Evolutionary conservation across 768 basidiomycete genomes (phyloP), one percentile per base, ranked within the genome.

Genomic region (Phylloporus arenicola): DNA sequence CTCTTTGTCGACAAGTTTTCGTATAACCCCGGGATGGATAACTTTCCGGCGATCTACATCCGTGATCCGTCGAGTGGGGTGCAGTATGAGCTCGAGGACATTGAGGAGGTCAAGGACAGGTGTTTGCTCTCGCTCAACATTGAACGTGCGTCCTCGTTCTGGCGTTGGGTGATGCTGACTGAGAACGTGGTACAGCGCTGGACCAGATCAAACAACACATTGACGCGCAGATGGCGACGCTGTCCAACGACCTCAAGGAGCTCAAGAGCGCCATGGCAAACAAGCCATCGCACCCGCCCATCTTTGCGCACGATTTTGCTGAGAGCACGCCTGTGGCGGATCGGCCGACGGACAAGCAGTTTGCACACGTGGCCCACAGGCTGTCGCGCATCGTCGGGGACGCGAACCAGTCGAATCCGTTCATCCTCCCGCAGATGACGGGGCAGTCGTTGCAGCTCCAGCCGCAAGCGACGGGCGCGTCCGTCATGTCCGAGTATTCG

Each of bases 161-260:
- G 19, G 9, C n/a, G 31, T n/a, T 45, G 22, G 54, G 30, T 49
- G 22, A 47, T 33, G 54, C 11, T 6, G 30, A 17, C 48, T 37
- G 61, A 34, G 16, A 30, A 16, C 2, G 24, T 42, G 19, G 27
- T 47, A 17, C 59, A 99, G 95, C 92, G 20, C 83, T 98, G 48
- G 94, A 99, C 69, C 95, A 98, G 66, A 95, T 99, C 68, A 97
- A 95, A 65, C 92, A 97, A 62, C 95, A 99, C 64, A 94, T 99
- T 57, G 95, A 99, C 62, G 62, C 82, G 2, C 93, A 95, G 60
- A 94, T 99, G 54, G 83, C 88, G 0, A 73, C 73, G 0, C 73
- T 99, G 16, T 83, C 90, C 27, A 85, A 86, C 56, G 93, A 98
- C 52, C 80, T 97, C 69, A 92, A 92, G 57, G 94, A 98, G 37